These are phyloP conservation scores for Clarireedia hainanense DNA, from an alignment of 2,329 filamentous ascomycete genomes.

Conservation along the genomic window DNA sequence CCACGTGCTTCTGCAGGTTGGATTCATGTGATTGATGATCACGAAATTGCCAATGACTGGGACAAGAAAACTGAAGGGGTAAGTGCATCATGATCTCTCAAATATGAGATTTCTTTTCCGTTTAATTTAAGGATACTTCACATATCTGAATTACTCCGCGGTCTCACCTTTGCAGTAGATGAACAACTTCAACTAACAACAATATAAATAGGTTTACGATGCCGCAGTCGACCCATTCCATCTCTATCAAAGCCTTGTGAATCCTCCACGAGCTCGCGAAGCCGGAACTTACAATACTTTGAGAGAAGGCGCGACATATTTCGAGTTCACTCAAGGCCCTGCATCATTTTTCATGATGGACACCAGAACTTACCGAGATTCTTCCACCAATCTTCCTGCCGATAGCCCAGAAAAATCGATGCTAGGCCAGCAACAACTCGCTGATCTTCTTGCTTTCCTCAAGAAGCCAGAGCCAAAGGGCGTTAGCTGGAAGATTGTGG, in stretches of 20 bases:
- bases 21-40: conserved; percentile 95
- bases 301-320: conserved; percentile 64
- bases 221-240: conserved; percentile 53
- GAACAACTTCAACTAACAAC: too few species aligned
- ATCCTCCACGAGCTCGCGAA: conserved; percentile 62
- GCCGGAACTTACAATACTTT: conserved; percentile 34
- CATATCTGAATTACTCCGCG: neutral
- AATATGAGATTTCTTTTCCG: neutral
- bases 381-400: conserved; percentile 52
- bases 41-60: conserved; percentile 96
- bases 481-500: conserved; percentile 88
- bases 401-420: conserved; percentile 70
- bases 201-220: conserved; percentile 28
- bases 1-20: conserved; percentile 37
- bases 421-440: conserved; percentile 72
- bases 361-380: conserved; percentile 75
- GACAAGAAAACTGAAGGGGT: conserved; percentile 71
- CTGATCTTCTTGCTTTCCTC: conserved; percentile 73
- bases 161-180: too few species aligned
- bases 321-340: conserved; percentile 81
- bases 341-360: conserved; percentile 94
- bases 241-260: conserved; percentile 76
- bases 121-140: neutral
- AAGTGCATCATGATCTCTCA: neutral
- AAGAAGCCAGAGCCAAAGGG: conserved; percentile 62